Evolutionary conservation across 2,329 filamentous ascomycete species (phyloP).

Genomic region (Purpureocillium lavendulum): DNA sequence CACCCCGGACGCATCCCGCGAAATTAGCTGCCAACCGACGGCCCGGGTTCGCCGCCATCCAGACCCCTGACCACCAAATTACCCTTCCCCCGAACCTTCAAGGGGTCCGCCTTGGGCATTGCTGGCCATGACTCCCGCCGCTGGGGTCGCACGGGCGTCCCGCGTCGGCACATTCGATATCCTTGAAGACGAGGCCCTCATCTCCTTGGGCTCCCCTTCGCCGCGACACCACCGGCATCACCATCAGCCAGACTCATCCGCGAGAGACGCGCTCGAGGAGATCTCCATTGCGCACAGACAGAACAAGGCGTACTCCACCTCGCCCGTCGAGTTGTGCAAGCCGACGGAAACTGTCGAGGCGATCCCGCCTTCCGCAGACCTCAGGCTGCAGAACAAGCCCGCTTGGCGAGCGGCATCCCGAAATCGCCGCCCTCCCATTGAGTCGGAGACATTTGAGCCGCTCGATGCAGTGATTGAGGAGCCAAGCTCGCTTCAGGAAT

Average conservation of each 20-base stretch:
- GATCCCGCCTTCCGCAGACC: too few species aligned
- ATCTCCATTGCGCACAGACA: slow-evolving; percentile 15
- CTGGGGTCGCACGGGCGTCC: neutral
- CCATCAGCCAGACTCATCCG: too few species aligned
- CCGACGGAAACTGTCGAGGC: too few species aligned
- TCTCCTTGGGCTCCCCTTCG: too few species aligned
- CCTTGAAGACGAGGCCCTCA: slow-evolving; percentile 5
- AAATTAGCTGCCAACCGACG: too few species aligned
- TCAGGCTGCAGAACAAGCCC: neutral
- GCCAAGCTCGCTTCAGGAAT: slow-evolving; percentile 5
- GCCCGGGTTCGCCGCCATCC: too few species aligned
- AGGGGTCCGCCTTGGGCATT: neutral
- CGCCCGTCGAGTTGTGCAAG: too few species aligned
- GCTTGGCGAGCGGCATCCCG: slow-evolving; percentile 11
- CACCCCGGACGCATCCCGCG: too few species aligned
- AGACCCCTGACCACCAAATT: too few species aligned
- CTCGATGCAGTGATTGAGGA: slow-evolving; percentile 23
- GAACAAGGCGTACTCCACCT: slow-evolving; percentile 9
- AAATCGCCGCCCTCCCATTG: slow-evolving; percentile 19
- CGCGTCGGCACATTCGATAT: slow-evolving; percentile 4
- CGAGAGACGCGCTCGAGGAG: slow-evolving; percentile 15
- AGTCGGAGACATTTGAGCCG: slow-evolving; percentile 24
- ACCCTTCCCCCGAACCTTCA: too few species aligned
- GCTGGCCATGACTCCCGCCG: slow-evolving; percentile 1
- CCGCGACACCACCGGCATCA: too few species aligned